Evolutionary conservation across 805 yeast genomes (phyloP).

Genomic region (Sugiyamaella boreocaroliniensis): DNA sequence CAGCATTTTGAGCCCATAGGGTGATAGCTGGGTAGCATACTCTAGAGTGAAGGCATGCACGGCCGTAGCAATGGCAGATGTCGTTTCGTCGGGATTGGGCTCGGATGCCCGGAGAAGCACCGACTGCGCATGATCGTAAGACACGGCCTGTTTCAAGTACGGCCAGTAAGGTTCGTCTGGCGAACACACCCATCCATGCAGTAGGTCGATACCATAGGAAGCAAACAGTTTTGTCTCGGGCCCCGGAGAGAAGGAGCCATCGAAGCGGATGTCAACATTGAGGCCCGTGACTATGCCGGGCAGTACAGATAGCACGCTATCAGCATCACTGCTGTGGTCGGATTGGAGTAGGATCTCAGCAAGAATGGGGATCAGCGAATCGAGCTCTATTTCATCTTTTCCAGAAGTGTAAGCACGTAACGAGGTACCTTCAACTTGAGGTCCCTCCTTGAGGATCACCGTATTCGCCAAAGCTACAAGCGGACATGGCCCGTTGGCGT

Average conservation of each 20-base stretch:
- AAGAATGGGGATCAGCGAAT: constrained; percentile 42
- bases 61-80: constrained; percentile 18
- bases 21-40: constrained; percentile 72
- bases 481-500: constrained; percentile 84
- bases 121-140: constrained; percentile 57
- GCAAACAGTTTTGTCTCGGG: constrained; percentile 52
- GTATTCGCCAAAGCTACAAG: constrained; percentile 71
- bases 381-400: constrained; percentile 31
- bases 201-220: constrained; percentile 51
- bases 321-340: constrained; percentile 24
- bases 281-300: constrained; percentile 68
- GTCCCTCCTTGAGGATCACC: constrained; percentile 45
- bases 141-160: constrained; percentile 34
- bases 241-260: constrained; percentile 51
- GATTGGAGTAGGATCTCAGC: constrained; percentile 38
- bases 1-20: constrained; percentile 50
- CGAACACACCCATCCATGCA: constrained; percentile 81
- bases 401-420: constrained; percentile 25
- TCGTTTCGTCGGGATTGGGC: constrained; percentile 20
- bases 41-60: constrained; percentile 45
- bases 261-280: constrained; percentile 62
- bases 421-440: constrained; percentile 17
- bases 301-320: constrained; percentile 44
- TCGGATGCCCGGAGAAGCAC: constrained; percentile 45
- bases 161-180: constrained; percentile 33